phyloP scores from a whole-genome alignment of 2,329 filamentous ascomycete species.

The Colletotrichum orbiculare region DNA sequence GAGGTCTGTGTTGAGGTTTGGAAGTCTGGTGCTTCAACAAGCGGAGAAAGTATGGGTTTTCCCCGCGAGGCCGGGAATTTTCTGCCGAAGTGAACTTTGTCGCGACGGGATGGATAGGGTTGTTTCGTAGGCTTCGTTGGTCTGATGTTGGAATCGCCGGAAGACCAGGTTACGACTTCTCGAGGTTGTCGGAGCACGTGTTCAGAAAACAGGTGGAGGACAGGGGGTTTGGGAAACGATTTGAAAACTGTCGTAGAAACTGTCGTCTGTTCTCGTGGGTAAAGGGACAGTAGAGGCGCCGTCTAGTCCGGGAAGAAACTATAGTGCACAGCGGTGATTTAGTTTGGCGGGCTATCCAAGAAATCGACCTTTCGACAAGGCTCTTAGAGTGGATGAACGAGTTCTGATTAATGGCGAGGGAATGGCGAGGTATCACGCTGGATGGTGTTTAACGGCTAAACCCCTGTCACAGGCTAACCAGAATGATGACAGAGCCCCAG shows the following conservation, averaged over 20 bases:
- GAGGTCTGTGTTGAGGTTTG: slow-evolving; percentile 22
- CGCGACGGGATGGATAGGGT: background rate
- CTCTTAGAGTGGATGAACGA: background rate
- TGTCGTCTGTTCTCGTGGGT: slow-evolving; percentile 21
- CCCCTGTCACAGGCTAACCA: slow-evolving; percentile 33
- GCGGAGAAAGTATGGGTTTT: slow-evolving; percentile 6
- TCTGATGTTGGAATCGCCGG: slow-evolving; percentile 34
- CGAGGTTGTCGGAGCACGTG: slow-evolving; percentile 33
- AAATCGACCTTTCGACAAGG: slow-evolving; percentile 12
- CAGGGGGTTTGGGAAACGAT: slow-evolving; percentile 13
- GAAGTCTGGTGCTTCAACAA: slow-evolving; percentile 2
- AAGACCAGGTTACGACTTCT: slow-evolving; percentile 12
- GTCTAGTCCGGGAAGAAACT: too few relatives aligned
- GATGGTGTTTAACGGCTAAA: slow-evolving; percentile 28
- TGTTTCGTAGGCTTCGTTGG: slow-evolving; percentile 18
- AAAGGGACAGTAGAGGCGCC: too few relatives aligned
- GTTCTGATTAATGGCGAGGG: background rate
- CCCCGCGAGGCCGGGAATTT: slow-evolving; percentile 7
- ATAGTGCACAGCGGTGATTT: too few relatives aligned
- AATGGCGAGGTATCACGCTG: slow-evolving; percentile 34
- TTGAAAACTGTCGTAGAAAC: slow-evolving; percentile 3
- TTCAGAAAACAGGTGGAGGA: slow-evolving; percentile 25
- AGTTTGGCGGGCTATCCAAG: background rate
- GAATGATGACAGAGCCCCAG: slow-evolving; percentile 31
- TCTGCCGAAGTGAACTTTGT: background rate